Base-by-base conservation (phyloP, 1,139 yeast species). In the Saccharomyces hybrid region DNA sequence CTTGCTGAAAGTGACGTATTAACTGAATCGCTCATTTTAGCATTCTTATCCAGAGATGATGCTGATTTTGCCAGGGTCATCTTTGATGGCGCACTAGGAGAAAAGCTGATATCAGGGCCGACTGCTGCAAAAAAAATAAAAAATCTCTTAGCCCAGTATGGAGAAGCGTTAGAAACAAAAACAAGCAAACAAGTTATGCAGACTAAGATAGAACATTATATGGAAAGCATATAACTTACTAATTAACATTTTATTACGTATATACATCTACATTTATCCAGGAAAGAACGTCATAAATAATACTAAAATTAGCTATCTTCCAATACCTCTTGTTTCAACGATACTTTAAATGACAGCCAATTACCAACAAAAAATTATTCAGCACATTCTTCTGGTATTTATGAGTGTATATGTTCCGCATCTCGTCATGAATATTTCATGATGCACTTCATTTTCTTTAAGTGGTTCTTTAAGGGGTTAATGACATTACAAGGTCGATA, bases 41-140 rank as follows among this genome's bases (percentile, higher is more conserved):
- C 81, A 0, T 74, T 72, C 53, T 68, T 86, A 41, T 71, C 76
- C 23, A 75, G 76, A 41, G 72, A 75, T 42, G 89, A 86, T 62
- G 67, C 88, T 44, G 84, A 81, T 54, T 78, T 86, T 66, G 88
- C 89, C 0, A 75, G 77, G 47, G 76, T 20, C 23, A 20, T 20
- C 23, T 20, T 20, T 20, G 83, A 81, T 47, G 84, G 82, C 60
- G 81, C 85, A 1, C 64, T 75, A 3, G 76, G 73, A 47, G 77
- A 77, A 55, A 70, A 63, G 9, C 61, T 80, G 1, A 56, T 84
- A 1, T 64, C 65, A 14, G 77, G 76, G 28, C 79, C 76, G 27
- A 63, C 66, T 5, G 85, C 82, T 49, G 68, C 75, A 4, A 72
- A 73, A 20, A 65, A 67, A 28, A 65, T 83, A 7, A 80, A 80